phyloP scores from a whole-genome alignment of 2,329 filamentous ascomycete genomes.

The Fusarium proliferatum region DNA sequence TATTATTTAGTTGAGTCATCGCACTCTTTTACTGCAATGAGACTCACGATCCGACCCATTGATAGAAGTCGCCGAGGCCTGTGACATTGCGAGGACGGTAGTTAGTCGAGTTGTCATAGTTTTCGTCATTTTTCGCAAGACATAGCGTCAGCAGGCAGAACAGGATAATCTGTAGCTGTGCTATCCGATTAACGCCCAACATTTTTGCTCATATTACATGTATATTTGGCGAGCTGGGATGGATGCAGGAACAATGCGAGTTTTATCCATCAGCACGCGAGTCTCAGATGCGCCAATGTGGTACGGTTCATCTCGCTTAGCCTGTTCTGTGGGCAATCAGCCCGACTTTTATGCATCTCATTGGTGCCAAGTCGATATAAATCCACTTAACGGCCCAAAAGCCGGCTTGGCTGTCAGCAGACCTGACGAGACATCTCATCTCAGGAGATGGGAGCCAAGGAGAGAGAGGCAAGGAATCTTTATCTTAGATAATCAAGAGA shows the following conservation, averaged over 20 bases:
- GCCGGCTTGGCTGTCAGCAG: constrained; percentile 2
- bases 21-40: no score
- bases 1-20: no score
- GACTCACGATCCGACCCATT: constrained; percentile 15
- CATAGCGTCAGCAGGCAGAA: not conserved
- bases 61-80: not conserved
- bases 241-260: not conserved
- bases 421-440: accelerated
- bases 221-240: accelerated
- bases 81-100: not conserved
- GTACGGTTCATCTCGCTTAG: constrained; percentile 4
- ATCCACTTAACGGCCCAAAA: not conserved
- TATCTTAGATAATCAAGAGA: not conserved
- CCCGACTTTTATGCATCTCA: not conserved
- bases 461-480: not conserved
- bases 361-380: not conserved
- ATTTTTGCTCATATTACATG: not conserved
- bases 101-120: not conserved
- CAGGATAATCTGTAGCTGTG: accelerated
- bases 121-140: not conserved
- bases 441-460: not conserved
- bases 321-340: no score
- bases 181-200: not conserved
- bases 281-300: not conserved
- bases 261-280: not conserved